These are phyloP conservation scores for Halenospora varia DNA, from an alignment of 495 filamentous ascomycete genomes.

Conservation along the genomic window DNA sequence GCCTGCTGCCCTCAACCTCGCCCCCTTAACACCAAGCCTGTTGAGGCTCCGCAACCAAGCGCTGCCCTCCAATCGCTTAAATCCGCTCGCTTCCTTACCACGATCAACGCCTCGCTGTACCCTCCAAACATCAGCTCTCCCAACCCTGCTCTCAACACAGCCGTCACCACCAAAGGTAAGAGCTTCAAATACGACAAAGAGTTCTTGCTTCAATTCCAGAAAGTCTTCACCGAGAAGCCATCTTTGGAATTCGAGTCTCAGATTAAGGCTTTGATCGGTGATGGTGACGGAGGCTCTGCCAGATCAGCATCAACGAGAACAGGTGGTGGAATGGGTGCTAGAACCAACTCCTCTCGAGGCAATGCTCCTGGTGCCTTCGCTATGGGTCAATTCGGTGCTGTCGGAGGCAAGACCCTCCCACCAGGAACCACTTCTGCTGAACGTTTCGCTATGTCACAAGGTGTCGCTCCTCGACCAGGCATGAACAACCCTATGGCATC, in stretches of 20 bases:
- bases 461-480: constrained; percentile 37
- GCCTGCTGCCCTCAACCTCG: constrained; percentile 77
- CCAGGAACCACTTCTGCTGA: constrained; percentile 64
- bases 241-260: constrained; percentile 84
- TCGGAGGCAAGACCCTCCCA: constrained; percentile 50
- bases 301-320: constrained; percentile 72
- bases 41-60: constrained; percentile 86
- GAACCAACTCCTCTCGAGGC: constrained; percentile 38
- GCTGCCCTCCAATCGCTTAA: constrained; percentile 87
- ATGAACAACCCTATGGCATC: constrained; percentile 53
- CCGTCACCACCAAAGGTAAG: constrained; percentile 66
- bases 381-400: constrained; percentile 69
- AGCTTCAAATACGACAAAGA: constrained; percentile 90
- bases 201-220: constrained; percentile 96
- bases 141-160: constrained; percentile 81
- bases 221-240: constrained; percentile 91
- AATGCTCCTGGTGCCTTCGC: constrained; percentile 40
- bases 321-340: constrained; percentile 43
- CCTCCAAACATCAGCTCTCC: constrained; percentile 78
- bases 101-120: constrained; percentile 63
- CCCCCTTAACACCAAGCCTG: constrained; percentile 68
- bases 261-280: constrained; percentile 81
- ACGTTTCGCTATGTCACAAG: constrained; percentile 47
- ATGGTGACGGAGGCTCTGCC: constrained; percentile 54
- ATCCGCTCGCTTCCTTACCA: constrained; percentile 73